Evolutionary conservation across 495 filamentous ascomycete genomes (phyloP), one percentile per base, ranked within the genome.

Genomic region (Neurospora discreta): DNA sequence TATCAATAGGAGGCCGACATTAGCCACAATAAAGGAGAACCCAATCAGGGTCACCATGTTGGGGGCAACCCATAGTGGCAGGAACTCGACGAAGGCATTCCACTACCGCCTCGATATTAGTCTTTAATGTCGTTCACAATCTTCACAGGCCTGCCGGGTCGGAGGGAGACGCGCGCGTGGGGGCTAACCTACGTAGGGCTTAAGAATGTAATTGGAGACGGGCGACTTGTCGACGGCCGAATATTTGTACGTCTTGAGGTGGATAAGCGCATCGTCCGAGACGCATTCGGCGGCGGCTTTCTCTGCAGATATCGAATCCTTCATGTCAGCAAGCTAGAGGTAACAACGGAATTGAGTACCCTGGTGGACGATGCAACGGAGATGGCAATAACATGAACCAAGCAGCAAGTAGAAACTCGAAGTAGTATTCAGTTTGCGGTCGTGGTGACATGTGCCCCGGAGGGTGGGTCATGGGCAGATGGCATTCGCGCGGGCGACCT

Each of bases 21-120:
- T 98, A 68, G 82, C 88, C 16, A 99, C 83, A 75, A 99, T 97
- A 82, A 92, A 98, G 81, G 91, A 88, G 87, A 99, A 98, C 71
- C 95, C 95, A 30, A 99, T 79, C 10, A 99, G 88, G 74, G 95
- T 99, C 42, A 99, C 95, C 88, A 97, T 94, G 79, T 99, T 99
- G 9, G 95, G 95, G 15, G 96, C 96, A 40, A 99, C 86, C 93
- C 94, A 99, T 87, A 97, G 81, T 71, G 95, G 95, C 74, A 99
- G 81, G 40, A 98, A 80, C 80, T 97, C 89, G 73, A 98, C 96
- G 76, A 95, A 95, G 68, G 91, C 93, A 88, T 97, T 98, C 95
- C 95, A 99, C 95, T 98, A 58, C 72, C 10, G 15, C 68, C 38
- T 58, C 36, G 71, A 13, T 72, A 68, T 74, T 52, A 73, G 69